phyloP scores from a whole-genome alignment of 352 stramenopile genomes.

The Phytophthora hybrid region DNA sequence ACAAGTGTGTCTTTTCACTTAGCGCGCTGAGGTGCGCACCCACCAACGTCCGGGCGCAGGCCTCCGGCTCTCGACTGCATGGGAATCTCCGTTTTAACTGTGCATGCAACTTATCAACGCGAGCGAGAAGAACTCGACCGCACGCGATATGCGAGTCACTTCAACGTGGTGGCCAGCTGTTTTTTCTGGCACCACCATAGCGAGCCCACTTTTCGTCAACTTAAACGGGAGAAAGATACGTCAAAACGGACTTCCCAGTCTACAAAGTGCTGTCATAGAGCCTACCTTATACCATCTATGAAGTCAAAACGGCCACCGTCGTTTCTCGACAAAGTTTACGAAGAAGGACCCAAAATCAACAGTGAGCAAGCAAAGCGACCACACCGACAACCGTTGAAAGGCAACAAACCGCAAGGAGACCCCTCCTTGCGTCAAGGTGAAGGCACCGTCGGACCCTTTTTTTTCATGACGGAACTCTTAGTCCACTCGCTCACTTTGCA shows the following conservation, averaged over 20 bases:
- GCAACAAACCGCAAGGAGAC: background rate
- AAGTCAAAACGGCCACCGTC: background rate
- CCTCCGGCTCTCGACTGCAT: conserved; percentile 19
- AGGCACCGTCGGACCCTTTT: conserved; percentile 27
- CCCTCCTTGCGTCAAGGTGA: too few relatives aligned
- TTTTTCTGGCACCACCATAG: background rate
- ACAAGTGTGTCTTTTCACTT: conserved; percentile 21
- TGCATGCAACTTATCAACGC: background rate
- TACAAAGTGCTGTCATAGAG: background rate
- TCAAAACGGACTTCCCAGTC: background rate
- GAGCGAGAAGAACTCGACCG: background rate
- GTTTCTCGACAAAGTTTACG: conserved; percentile 9
- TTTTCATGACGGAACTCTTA: background rate
- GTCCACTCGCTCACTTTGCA: conserved; percentile 13
- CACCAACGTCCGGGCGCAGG: conserved; percentile 12
- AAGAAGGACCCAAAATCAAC: background rate
- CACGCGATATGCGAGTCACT: conserved; percentile 24
- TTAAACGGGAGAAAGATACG: conserved; percentile 23
- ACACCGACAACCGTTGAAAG: background rate
- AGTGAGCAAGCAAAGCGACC: conserved; percentile 30
- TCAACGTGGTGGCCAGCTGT: conserved; percentile 21
- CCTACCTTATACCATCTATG: background rate
- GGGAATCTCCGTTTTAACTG: background rate
- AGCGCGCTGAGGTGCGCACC: background rate
- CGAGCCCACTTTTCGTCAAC: conserved; percentile 20